A percentile compares a stretch with the other conserved stretches of the same genome.
phyloP scores from a whole-genome alignment of 1,284 basidiomycete species.

The Irpex lacteus region DNA sequence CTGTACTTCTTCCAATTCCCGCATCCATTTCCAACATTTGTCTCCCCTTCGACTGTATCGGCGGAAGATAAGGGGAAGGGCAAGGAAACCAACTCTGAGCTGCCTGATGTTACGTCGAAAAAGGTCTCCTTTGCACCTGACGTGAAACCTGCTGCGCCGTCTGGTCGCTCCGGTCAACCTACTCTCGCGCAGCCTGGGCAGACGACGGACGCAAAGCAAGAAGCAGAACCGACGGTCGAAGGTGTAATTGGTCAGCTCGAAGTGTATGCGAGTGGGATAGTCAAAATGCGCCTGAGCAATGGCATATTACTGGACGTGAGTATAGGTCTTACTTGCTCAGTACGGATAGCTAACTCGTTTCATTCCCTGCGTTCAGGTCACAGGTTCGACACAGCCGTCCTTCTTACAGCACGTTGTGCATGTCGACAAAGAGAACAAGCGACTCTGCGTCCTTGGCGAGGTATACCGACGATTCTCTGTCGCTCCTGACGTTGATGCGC shows the following conservation, averaged over 20 bases:
- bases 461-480: slow-evolving; percentile 84
- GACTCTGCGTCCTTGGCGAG: slow-evolving; percentile 77
- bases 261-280: slow-evolving; percentile 80
- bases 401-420: slow-evolving; percentile 89
- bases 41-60: slow-evolving; percentile 25
- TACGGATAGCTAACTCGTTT: too few species aligned
- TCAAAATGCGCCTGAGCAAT: slow-evolving; percentile 81
- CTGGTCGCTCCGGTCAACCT: slow-evolving; percentile 15
- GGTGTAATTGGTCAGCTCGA: slow-evolving; percentile 82
- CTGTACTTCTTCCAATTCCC: slow-evolving; percentile 95
- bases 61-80: slow-evolving; percentile 26
- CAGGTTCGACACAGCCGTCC: slow-evolving; percentile 80
- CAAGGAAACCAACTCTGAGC: slow-evolving; percentile 31
- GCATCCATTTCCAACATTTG: slow-evolving; percentile 80
- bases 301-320: slow-evolving; percentile 81
- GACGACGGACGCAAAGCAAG: slow-evolving; percentile 19
- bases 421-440: slow-evolving; percentile 60
- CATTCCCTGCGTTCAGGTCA: slow-evolving; percentile 50
- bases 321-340: slow-evolving; percentile 7
- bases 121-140: slow-evolving; percentile 62
- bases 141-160: slow-evolving; percentile 42
- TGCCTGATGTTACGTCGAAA: slow-evolving; percentile 15
- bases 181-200: not conserved
- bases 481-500: slow-evolving; percentile 80
- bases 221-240: slow-evolving; percentile 51